Base-by-base conservation (phyloP, 495 filamentous ascomycete genomes). In the Daldinia caldariorum region DNA sequence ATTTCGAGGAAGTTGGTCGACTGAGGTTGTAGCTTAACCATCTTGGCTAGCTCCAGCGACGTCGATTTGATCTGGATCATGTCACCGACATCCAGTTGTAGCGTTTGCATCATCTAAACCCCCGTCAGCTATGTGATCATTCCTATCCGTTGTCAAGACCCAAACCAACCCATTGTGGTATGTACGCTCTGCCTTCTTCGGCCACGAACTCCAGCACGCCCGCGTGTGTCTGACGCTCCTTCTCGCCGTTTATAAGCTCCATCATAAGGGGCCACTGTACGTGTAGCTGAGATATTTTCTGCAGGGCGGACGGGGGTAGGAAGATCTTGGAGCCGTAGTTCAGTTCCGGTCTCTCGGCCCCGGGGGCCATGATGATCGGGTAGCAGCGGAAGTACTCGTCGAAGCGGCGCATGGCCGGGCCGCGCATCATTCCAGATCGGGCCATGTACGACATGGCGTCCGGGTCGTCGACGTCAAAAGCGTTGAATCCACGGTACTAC, bases 361-460 rank as follows among this genome's bases (percentile, higher is more conserved):
- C 93, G n/a, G 94, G 92, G 64, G 97, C 87, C 93, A 98, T 97
- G 71, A 89, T 88, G 64, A 96, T 84, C 18, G 95, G 96, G 74
- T 98, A 99, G 82, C 93, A 97, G 35, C 95, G 91, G 78, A 96
- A 97, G 79, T 95, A 97, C 79, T 97, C 96, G 80, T 99, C 94
- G 82, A 98, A 99, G 58, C 94, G 92, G 57, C 81, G 82, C 16
- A 75, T 63, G 32, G 66, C 70, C 16, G 78, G 71, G 60, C 78
- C 73, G 13, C 78, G 76, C 71, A 76, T 75, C 70, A 72, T 67
- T 26, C 79, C 77, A 56, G 69, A 68, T n/a, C 80, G 79, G 10
- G 80, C 76, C 74, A 82, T 78, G 60, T 79, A 75, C 56, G 81
- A 80, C 74, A 85, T 79, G 18, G 75, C 84, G 77, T 87, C 75